Evolutionary conservation across 2,329 filamentous ascomycete genomes (phyloP), one percentile per base, ranked within the genome.

Genomic region (Talaromyces amestolkiae): DNA sequence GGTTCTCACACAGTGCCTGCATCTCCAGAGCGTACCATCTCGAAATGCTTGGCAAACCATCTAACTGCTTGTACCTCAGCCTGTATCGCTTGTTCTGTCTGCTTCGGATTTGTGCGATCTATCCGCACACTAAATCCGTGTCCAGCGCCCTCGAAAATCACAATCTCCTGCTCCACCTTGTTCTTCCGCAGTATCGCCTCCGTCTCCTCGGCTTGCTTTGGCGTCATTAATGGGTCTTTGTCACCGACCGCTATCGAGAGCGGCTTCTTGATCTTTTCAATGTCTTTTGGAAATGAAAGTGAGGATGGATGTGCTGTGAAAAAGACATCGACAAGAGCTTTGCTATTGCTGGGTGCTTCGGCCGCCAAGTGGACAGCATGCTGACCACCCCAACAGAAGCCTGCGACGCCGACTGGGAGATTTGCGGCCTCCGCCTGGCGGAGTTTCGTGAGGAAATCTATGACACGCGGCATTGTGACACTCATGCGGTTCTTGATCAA

Each of bases 261-360:
- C 4, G 41, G 41, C 41, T 45, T 45, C 41, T n/a, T 69, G 54
- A 75, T 68, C 62, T 71, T 67, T 65, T 73, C 70, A 39, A 85
- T 75, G 58, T 87, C 85, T 11, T 65, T 75, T 0, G 83, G 82
- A 2, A 87, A 63, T 0, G 69, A 70, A 27, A 88, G 67, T 24
- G 81, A 69, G 58, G 80, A 84, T 2, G 86, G 85, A 70, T 87
- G 85, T 10, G 80, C 84, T 0, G 81, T 80, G 69, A 86, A 86
- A 8, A 72, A 83, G 7, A 78, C 83, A 68, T 86, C 81, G 49
- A 87, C 74, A 10, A 87, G 77, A 2, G 69, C 68, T 24, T 70
- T 68, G 31, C 65, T 2, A 68, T 65, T 1, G 68, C 68, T 24
- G 67, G 65, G 49, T 39, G 63, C 67, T 66, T 79, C 77, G 17